These are phyloP conservation scores for Fusarium subtropicale DNA, from an alignment of 2,329 filamentous ascomycete genomes.

Conservation along the genomic window DNA sequence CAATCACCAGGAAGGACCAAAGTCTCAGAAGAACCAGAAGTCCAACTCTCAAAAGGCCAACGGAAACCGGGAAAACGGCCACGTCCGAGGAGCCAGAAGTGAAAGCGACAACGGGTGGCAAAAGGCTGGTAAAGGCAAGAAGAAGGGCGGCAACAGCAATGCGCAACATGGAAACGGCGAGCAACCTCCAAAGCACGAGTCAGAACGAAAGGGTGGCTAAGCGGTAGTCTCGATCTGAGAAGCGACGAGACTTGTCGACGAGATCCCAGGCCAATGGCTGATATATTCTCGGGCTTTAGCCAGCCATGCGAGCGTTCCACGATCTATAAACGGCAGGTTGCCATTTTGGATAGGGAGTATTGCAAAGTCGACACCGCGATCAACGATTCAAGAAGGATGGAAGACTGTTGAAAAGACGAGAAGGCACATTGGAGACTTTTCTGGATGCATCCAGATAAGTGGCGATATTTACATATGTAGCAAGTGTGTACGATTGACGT, in stretches of 20 bases:
- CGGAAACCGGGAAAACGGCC: slow-evolving; percentile 62
- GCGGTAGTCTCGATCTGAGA: slow-evolving; percentile 30
- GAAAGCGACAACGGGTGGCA: slow-evolving; percentile 69
- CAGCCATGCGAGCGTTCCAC: slow-evolving; percentile 8
- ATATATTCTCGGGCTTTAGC: slow-evolving; percentile 1
- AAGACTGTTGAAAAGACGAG: slow-evolving; percentile 19
- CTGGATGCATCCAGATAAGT: slow-evolving; percentile 41
- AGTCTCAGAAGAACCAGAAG: slow-evolving; percentile 47
- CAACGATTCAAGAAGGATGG: slow-evolving; percentile 21
- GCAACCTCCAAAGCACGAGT: slow-evolving; percentile 67
- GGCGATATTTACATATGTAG: slow-evolving; percentile 35
- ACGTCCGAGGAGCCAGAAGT: slow-evolving; percentile 65
- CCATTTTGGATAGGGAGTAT: slow-evolving; percentile 44
- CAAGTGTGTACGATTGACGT: slow-evolving; percentile 46
- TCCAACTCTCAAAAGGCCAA: slow-evolving; percentile 52
- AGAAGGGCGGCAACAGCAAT: slow-evolving; percentile 55
- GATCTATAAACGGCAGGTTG: slow-evolving; percentile 26
- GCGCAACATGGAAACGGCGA: slow-evolving; percentile 58
- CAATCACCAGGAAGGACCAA: slow-evolving; percentile 44
- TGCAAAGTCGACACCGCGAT: slow-evolving; percentile 18
- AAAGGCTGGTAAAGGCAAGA: slow-evolving; percentile 65
- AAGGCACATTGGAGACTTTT: slow-evolving; percentile 41
- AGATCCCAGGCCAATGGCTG: neutral
- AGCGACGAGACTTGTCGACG: slow-evolving; percentile 25
- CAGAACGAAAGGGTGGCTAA: slow-evolving; percentile 72